Evolutionary conservation across 306 rosid species (phyloP).

Genomic region (Betula pendula): DNA sequence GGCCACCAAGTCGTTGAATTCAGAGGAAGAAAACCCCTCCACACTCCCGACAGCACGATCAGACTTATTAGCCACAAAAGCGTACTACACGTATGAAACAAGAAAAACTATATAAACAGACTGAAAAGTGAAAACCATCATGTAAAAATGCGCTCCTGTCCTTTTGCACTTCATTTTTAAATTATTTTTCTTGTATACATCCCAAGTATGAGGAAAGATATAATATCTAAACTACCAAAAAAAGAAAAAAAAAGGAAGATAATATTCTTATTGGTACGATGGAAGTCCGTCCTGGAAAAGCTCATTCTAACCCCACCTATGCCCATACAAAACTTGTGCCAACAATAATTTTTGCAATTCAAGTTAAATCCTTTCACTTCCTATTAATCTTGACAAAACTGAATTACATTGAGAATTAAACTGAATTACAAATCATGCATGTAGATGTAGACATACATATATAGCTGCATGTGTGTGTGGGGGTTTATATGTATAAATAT

Average conservation of each 20-base stretch:
- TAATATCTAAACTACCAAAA: not conserved
- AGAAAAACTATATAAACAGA: not conserved
- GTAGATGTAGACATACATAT: not conserved
- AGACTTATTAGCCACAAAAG: constrained; percentile 87
- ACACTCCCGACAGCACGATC: constrained; percentile 73
- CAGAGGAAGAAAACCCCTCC: constrained; percentile 88
- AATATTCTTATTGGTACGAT: not conserved
- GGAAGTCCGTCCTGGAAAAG: not conserved
- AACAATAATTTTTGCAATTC: not conserved
- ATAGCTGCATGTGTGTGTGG: not conserved
- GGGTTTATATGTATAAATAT: not conserved
- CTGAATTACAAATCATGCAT: no score
- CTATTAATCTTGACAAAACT: not conserved
- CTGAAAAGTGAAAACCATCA: not conserved
- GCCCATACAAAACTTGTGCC: not conserved
- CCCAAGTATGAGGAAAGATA: not conserved
- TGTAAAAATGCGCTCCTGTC: not conserved
- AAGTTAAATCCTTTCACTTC: not conserved
- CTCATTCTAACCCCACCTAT: not conserved
- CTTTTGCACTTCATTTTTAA: not conserved
- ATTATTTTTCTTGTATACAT: not conserved
- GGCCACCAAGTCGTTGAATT: constrained; percentile 68
- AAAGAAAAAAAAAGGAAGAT: not conserved
- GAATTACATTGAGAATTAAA: no score
- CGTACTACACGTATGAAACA: constrained; percentile 48